These are phyloP conservation scores for Solanum virginianum DNA, from an alignment of 257 asterid species.

Conservation along the genomic window DNA sequence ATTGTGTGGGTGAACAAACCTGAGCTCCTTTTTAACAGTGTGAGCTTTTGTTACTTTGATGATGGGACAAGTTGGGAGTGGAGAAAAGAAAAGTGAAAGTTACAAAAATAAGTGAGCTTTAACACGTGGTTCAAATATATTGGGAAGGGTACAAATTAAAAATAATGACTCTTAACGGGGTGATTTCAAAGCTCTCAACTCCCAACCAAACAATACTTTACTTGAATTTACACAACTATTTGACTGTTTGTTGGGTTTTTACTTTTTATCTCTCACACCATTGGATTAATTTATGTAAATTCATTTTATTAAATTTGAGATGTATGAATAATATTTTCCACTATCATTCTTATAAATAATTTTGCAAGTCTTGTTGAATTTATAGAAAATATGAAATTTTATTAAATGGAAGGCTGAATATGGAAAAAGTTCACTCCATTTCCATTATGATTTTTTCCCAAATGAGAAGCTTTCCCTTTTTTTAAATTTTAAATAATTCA, in stretches of 20 bases:
- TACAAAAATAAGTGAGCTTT: constrained; percentile 10
- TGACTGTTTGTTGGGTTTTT: constrained; percentile 25
- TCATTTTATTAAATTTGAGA: background rate
- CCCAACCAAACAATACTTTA: constrained; percentile 52
- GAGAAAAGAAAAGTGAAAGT: background rate
- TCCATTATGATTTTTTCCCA: no score
- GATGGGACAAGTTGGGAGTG: constrained; percentile 24
- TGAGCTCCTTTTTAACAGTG: background rate
- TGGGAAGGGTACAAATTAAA: constrained; percentile 11
- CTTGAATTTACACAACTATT: constrained; percentile 28
- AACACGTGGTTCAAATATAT: constrained; percentile 38
- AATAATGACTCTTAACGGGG: background rate
- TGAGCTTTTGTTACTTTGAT: constrained; percentile 21
- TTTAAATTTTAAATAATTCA: no score
- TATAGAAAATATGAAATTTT: no score
- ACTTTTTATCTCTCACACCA: background rate
- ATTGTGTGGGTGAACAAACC: background rate
- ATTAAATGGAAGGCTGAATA: no score
- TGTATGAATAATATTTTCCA: background rate
- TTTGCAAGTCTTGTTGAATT: no score
- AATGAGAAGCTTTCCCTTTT: no score
- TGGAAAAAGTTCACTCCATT: no score
- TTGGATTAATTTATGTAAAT: background rate
- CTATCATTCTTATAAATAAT: no score
- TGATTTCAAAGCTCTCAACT: background rate